phyloP scores from a whole-genome alignment of 169 alveolate genomes.

The Plasmodium gaboni region DNA sequence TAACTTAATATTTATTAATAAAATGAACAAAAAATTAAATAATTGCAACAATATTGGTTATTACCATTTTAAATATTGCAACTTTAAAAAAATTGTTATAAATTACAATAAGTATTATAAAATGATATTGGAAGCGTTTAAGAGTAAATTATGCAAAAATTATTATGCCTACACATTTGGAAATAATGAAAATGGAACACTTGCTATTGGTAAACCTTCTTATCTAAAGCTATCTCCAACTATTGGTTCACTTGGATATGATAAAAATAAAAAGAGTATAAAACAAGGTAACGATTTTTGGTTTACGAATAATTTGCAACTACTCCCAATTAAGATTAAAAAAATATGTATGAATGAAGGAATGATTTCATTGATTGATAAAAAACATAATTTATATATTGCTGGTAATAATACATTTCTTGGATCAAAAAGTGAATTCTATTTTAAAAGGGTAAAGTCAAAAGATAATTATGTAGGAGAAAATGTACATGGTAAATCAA shows the following conservation, averaged over 20 bases:
- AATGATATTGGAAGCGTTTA: slow-evolving; percentile 50
- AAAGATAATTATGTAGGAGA: slow-evolving; percentile 15
- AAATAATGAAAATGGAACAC: slow-evolving; percentile 64
- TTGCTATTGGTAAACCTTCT: slow-evolving; percentile 71
- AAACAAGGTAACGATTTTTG: slow-evolving; percentile 67
- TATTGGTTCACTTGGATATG: slow-evolving; percentile 61
- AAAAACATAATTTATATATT: slow-evolving; percentile 63
- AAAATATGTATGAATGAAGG: slow-evolving; percentile 57
- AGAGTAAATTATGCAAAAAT: slow-evolving; percentile 55
- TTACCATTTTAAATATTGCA: slow-evolving; percentile 40
- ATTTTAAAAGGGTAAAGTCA: slow-evolving; percentile 29
- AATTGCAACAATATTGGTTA: slow-evolving; percentile 50
- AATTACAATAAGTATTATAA: slow-evolving; percentile 59
- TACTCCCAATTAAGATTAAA: slow-evolving; percentile 58
- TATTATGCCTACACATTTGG: slow-evolving; percentile 74
- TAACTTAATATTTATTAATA: slow-evolving; percentile 55
- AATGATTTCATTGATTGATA: slow-evolving; percentile 65
- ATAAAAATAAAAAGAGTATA: slow-evolving; percentile 50
- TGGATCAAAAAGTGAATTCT: slow-evolving; percentile 51
- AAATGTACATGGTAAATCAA: slow-evolving; percentile 10
- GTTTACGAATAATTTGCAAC: slow-evolving; percentile 73
- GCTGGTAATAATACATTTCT: slow-evolving; percentile 38
- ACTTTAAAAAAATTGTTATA: slow-evolving; percentile 48
- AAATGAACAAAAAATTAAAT: slow-evolving; percentile 72
- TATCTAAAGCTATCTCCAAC: slow-evolving; percentile 68